These are phyloP conservation scores for Chytriomyces sp. DNA, from an alignment of 192 early-diverging fungal genomes.

Conservation along the genomic window DNA sequence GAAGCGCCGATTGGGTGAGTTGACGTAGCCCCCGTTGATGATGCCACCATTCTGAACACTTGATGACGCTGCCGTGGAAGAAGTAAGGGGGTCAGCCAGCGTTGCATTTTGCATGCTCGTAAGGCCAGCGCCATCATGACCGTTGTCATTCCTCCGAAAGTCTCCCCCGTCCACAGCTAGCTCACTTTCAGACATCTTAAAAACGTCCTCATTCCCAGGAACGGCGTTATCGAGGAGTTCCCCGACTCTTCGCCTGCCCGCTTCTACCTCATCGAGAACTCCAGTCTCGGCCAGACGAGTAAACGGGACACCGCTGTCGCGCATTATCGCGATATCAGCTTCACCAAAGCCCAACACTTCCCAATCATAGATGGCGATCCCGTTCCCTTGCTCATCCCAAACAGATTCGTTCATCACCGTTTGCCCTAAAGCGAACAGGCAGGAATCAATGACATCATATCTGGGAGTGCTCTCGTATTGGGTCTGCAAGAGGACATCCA, in stretches of 20 bases:
- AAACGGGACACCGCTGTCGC: not conserved
- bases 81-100: slow-evolving; percentile 8
- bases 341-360: slow-evolving; percentile 23
- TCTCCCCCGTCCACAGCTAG: not conserved
- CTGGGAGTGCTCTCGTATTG: slow-evolving; percentile 10
- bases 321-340: slow-evolving; percentile 8
- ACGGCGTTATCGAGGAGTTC: slow-evolving; percentile 13
- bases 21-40: not conserved
- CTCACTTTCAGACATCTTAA: slow-evolving; percentile 14
- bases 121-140: not conserved
- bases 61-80: slow-evolving; percentile 18
- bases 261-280: slow-evolving; percentile 15
- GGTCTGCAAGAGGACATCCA: slow-evolving; percentile 14
- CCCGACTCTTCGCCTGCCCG: slow-evolving; percentile 1
- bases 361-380: slow-evolving; percentile 22
- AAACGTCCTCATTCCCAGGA: slow-evolving; percentile 6
- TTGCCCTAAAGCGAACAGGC: slow-evolving; percentile 1
- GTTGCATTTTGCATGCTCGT: not conserved
- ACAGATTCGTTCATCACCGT: slow-evolving; percentile 4
- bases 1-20: slow-evolving; percentile 15
- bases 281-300: not conserved
- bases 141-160: not conserved
- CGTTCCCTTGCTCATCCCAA: slow-evolving; percentile 29
- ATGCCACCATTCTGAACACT: not conserved
- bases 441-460: slow-evolving; percentile 17